phyloP scores from a whole-genome alignment of 2,329 filamentous ascomycete genomes.

The Apiospora saccharicola region DNA sequence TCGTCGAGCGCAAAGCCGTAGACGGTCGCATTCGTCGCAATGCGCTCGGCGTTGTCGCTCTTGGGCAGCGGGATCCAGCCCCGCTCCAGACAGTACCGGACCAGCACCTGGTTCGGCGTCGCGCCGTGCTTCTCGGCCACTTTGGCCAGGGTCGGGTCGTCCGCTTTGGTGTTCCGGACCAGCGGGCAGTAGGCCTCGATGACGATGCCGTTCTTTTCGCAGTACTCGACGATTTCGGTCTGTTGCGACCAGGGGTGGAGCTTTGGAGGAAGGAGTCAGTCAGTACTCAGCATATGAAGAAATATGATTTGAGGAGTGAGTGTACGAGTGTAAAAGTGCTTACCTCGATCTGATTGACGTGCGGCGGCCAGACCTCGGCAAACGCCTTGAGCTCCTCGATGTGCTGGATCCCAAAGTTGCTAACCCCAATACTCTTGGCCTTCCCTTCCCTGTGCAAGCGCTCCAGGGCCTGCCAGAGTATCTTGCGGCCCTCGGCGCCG shows the following conservation, averaged over 20 bases:
- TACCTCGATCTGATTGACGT: slow-evolving; percentile 69
- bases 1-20: slow-evolving; percentile 65
- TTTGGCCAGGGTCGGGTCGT: slow-evolving; percentile 62
- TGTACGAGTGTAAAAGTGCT: no score
- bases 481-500: slow-evolving; percentile 56
- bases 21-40: slow-evolving; percentile 66
- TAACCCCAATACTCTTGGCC: slow-evolving; percentile 66
- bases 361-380: slow-evolving; percentile 71
- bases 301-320: background rate
- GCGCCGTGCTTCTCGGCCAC: slow-evolving; percentile 67
- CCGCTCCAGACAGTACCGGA: slow-evolving; percentile 76
- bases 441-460: slow-evolving; percentile 64
- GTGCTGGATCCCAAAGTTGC: slow-evolving; percentile 73
- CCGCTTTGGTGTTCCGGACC: slow-evolving; percentile 67
- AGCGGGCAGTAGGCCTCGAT: slow-evolving; percentile 62
- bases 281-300: background rate
- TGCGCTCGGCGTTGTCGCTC: slow-evolving; percentile 65
- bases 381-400: slow-evolving; percentile 73
- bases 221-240: slow-evolving; percentile 53
- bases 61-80: slow-evolving; percentile 73
- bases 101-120: slow-evolving; percentile 69
- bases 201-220: slow-evolving; percentile 65
- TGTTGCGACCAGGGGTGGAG: slow-evolving; percentile 76
- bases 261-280: slow-evolving; percentile 53
- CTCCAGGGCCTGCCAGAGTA: slow-evolving; percentile 73